Evolutionary conservation across 192 early-diverging fungal genomes (phyloP).

Genomic region (Mortierella hygrophila): DNA sequence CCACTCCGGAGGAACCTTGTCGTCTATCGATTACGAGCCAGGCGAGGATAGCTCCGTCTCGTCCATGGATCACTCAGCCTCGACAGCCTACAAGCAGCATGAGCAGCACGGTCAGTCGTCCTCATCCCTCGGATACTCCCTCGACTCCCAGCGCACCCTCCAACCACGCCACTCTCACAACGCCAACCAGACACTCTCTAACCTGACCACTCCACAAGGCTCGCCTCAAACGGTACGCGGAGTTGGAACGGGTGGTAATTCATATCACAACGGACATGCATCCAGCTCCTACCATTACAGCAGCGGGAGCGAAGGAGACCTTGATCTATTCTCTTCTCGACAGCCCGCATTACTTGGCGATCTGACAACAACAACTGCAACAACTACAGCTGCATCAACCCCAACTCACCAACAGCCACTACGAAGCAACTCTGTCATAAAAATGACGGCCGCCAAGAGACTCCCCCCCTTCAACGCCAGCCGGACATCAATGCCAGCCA

Average conservation of each 20-base stretch:
- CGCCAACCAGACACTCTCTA: conserved; percentile 10
- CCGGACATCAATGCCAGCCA: conserved; percentile 31
- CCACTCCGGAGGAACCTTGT: conserved; percentile 32
- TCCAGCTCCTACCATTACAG: conserved; percentile 20
- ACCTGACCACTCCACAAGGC: conserved; percentile 39
- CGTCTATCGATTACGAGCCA: conserved; percentile 46
- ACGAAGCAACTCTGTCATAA: conserved; percentile 45
- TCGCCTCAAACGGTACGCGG: conserved; percentile 30
- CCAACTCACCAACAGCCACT: conserved; percentile 3
- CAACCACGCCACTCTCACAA: background rate
- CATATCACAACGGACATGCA: conserved; percentile 10
- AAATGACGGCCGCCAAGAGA: conserved; percentile 47
- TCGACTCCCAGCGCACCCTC: conserved; percentile 21
- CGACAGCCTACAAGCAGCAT: conserved; percentile 24
- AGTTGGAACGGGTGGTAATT: conserved; percentile 8
- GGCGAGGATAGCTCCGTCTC: conserved; percentile 40
- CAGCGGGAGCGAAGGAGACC: conserved; percentile 48
- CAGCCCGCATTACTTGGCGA: conserved; percentile 32
- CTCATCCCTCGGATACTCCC: conserved; percentile 29
- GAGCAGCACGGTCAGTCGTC: conserved; percentile 20
- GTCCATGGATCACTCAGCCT: conserved; percentile 39
- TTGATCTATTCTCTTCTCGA: conserved; percentile 18
- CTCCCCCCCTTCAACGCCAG: conserved; percentile 41
- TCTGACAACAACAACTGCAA: conserved; percentile 1
- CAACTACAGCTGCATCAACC: background rate